Percentiles rank a stretch among this genome's conserved stretches.
Conservation (phyloP, 805 yeast genomes). For the Wilhelminamyces savonicus region DNA sequence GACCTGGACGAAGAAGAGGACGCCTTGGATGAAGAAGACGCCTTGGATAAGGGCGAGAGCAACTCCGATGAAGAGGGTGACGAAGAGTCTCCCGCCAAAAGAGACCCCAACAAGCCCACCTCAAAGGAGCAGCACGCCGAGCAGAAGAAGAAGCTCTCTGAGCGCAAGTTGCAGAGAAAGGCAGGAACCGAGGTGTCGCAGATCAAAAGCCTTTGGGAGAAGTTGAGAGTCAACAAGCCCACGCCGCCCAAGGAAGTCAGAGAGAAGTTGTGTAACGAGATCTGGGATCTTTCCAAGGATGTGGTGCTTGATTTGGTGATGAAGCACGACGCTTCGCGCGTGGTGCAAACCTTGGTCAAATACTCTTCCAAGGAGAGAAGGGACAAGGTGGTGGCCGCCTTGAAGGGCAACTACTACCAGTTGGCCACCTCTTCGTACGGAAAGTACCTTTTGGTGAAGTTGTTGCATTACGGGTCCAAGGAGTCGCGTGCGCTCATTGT, state of each 20-base stretch:
- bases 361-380: conserved; percentile 78
- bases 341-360: conserved; percentile 88
- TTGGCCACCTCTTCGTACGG: conserved; percentile 93
- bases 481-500: conserved; percentile 69
- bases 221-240: conserved; percentile 77
- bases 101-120: conserved; percentile 41
- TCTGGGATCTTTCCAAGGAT: conserved; percentile 77
- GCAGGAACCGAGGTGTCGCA: conserved; percentile 82
- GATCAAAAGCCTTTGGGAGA: conserved; percentile 88
- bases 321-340: conserved; percentile 95
- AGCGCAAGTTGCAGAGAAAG: conserved; percentile 81
- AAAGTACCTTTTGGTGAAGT: conserved; percentile 80
- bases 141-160: conserved; percentile 69
- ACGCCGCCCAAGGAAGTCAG: conserved; percentile 72
- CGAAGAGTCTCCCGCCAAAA: conserved; percentile 6
- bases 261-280: conserved; percentile 71
- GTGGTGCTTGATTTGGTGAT: conserved; percentile 77
- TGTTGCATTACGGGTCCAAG: conserved; percentile 87
- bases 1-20: conserved; percentile 9
- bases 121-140: conserved; percentile 73
- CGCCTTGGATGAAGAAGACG: conserved; percentile 22
- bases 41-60: conserved; percentile 6
- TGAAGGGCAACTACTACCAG: conserved; percentile 71
- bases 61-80: conserved; percentile 12
- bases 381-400: conserved; percentile 55